phyloP scores from a whole-genome alignment of 2,329 filamentous ascomycete genomes.

The Stachybotrys chlorohalonatus region DNA sequence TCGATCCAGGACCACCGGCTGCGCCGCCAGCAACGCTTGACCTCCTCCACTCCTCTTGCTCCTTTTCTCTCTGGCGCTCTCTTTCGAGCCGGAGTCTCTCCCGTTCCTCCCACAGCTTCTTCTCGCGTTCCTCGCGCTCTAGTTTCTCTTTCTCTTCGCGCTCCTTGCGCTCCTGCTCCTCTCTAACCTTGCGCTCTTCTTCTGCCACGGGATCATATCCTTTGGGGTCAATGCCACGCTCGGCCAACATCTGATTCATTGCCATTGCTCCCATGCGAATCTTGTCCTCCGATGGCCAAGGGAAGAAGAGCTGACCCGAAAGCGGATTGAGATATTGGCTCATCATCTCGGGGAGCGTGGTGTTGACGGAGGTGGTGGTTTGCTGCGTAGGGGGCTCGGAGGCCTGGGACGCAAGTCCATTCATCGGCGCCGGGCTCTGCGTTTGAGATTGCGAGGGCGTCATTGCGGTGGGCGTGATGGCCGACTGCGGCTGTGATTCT shows the following conservation, averaged over 20 bases:
- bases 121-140: slow-evolving; percentile 37
- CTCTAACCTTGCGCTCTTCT: slow-evolving; percentile 39
- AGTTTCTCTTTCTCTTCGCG: slow-evolving; percentile 36
- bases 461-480: slow-evolving; percentile 19
- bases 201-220: slow-evolving; percentile 49
- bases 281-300: slow-evolving; percentile 66
- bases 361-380: slow-evolving; percentile 20
- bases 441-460: slow-evolving; percentile 20
- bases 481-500: slow-evolving; percentile 18
- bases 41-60: slow-evolving; percentile 31
- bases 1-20: slow-evolving; percentile 13
- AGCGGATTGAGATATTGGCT: slow-evolving; percentile 45
- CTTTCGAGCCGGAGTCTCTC: slow-evolving; percentile 30
- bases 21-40: slow-evolving; percentile 21
- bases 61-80: slow-evolving; percentile 31
- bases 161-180: slow-evolving; percentile 39
- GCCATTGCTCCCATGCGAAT: slow-evolving; percentile 63
- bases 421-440: slow-evolving; percentile 22
- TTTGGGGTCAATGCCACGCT: slow-evolving; percentile 52
- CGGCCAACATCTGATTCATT: slow-evolving; percentile 50
- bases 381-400: slow-evolving; percentile 24
- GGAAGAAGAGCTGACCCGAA: slow-evolving; percentile 54
- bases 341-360: slow-evolving; percentile 38
- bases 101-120: slow-evolving; percentile 27
- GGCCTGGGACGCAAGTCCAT: slow-evolving; percentile 18